Conservation (phyloP, 257 asterid species). For the Verbena officinalis region DNA sequence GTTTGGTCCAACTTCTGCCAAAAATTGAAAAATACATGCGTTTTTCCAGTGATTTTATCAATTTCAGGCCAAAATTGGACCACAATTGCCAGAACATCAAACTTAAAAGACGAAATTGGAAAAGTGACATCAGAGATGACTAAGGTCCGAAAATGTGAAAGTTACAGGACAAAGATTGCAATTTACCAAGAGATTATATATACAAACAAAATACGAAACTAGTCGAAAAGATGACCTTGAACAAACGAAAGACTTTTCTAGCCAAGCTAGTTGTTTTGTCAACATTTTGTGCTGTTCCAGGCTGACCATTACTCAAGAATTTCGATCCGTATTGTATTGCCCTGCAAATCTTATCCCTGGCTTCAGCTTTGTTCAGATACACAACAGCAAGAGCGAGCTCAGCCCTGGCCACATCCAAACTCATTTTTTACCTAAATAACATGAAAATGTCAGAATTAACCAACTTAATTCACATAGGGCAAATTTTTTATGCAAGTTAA, state of each 20-base stretch:
- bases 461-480: conserved; percentile 18
- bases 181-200: background rate
- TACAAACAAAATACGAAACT: background rate
- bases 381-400: conserved; percentile 88
- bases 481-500: background rate
- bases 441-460: conserved; percentile 41
- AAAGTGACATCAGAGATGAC: no score
- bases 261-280: conserved; percentile 97
- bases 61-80: no score
- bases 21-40: no score
- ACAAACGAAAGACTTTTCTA: conserved; percentile 92
- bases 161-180: no score
- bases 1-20: no score
- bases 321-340: conserved; percentile 97
- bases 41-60: no score
- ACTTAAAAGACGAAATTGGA: no score
- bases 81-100: no score
- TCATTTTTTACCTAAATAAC: conserved; percentile 53
- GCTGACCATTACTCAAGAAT: conserved; percentile 91
- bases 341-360: conserved; percentile 98
- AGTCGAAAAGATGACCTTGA: conserved; percentile 57
- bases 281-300: conserved; percentile 94
- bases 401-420: conserved; percentile 81
- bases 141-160: no score
- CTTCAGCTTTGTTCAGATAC: conserved; percentile 89